Conservation (phyloP, 1,284 basidiomycete genomes). For the Inonotus obliquus region DNA sequence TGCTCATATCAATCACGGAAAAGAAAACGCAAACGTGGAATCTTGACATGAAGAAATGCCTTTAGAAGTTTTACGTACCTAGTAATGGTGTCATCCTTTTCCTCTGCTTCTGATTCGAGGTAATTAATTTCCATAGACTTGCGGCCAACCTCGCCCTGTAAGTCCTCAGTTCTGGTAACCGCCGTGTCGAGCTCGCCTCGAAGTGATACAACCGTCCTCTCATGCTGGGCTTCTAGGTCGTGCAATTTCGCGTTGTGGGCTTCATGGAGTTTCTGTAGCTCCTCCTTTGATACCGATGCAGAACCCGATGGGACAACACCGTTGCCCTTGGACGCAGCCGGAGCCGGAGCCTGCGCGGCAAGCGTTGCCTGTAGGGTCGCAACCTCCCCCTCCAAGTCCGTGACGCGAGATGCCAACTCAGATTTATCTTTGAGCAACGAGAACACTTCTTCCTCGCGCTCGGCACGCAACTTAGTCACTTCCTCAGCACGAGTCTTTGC, state of each 20-base stretch:
- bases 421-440: constrained; percentile 52
- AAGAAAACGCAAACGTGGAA: constrained; percentile 14
- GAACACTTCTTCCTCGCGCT: constrained; percentile 55
- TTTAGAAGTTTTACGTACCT: constrained; percentile 63
- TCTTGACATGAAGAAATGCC: constrained; percentile 12
- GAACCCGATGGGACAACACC: constrained; percentile 41
- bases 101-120: constrained; percentile 72
- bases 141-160: constrained; percentile 55
- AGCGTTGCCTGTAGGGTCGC: constrained; percentile 55
- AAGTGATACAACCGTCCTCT: constrained; percentile 52
- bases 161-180: constrained; percentile 47
- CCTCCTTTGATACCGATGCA: constrained; percentile 62
- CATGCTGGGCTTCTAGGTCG: constrained; percentile 70
- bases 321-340: constrained; percentile 48
- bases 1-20: constrained; percentile 8
- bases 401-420: constrained; percentile 52
- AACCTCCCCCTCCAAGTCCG: constrained; percentile 72
- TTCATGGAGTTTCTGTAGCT: constrained; percentile 68
- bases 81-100: constrained; percentile 66
- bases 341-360: constrained; percentile 39
- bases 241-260: constrained; percentile 78
- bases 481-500: constrained; percentile 67
- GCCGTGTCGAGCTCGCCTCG: constrained; percentile 60
- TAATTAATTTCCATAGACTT: constrained; percentile 77
- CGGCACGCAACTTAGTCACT: constrained; percentile 51